Conservation (phyloP, 2,329 filamentous ascomycete genomes). For the Colletotrichum gloeosporioides region DNA sequence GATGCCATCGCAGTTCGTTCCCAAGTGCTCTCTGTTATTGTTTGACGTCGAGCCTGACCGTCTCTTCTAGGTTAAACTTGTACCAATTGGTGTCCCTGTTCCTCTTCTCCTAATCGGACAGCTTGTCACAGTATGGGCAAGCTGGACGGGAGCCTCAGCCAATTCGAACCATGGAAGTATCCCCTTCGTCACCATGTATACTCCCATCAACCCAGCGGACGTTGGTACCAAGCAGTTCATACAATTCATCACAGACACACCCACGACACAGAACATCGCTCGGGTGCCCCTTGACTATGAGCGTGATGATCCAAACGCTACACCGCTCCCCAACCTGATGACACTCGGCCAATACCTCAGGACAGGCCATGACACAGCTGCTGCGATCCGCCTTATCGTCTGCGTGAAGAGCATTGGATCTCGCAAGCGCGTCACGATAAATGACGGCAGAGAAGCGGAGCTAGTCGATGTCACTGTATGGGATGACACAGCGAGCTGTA, state of each 20-base stretch:
- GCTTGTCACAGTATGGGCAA: constrained; percentile 61
- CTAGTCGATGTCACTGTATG: constrained; percentile 58
- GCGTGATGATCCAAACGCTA: background rate
- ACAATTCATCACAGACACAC: constrained; percentile 53
- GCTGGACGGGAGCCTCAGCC: constrained; percentile 56
- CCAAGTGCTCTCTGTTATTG: background rate
- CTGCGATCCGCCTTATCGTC: constrained; percentile 56
- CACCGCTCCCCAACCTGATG: constrained; percentile 53
- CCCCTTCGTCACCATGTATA: constrained; percentile 51
- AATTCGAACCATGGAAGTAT: constrained; percentile 32
- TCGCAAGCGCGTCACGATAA: constrained; percentile 48
- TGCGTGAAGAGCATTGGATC: constrained; percentile 63
- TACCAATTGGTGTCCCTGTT: constrained; percentile 42
- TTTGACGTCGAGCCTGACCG: background rate
- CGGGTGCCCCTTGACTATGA: constrained; percentile 51
- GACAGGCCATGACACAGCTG: constrained; percentile 54
- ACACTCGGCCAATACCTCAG: constrained; percentile 59
- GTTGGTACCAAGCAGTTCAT: constrained; percentile 53
- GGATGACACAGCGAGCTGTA: constrained; percentile 60
- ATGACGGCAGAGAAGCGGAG: constrained; percentile 27
- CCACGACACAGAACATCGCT: constrained; percentile 29
- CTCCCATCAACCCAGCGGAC: constrained; percentile 63
- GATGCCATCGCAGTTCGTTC: constrained; percentile 55
- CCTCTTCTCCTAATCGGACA: constrained; percentile 45
- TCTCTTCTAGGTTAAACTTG: constrained; percentile 48